Evolutionary conservation across 495 filamentous ascomycete species (phyloP).

Genomic region (Neurospora sp.): DNA sequence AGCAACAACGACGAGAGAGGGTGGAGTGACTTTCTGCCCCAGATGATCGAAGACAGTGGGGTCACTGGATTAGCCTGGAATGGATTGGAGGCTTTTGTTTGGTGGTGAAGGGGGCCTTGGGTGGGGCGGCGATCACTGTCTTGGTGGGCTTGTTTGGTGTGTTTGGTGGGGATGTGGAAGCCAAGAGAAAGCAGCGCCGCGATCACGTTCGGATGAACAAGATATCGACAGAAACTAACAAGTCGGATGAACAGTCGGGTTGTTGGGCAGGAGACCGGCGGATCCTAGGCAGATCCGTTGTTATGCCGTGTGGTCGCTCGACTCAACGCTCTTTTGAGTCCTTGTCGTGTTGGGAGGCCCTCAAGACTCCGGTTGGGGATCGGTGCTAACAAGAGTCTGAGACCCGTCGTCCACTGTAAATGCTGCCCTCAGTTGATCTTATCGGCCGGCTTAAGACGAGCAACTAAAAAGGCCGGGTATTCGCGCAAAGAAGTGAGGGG

Average conservation of each 20-base stretch:
- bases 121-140: neutral
- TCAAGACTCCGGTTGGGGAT: neutral
- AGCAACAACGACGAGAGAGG: neutral
- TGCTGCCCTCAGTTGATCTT: neutral
- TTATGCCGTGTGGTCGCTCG: neutral
- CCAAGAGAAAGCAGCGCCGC: neutral
- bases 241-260: neutral
- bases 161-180: neutral
- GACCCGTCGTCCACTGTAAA: neutral
- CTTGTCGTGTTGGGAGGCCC: neutral
- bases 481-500: neutral
- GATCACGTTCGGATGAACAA: neutral
- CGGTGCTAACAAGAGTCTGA: neutral
- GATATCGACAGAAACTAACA: neutral
- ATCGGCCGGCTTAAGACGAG: neutral
- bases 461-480: neutral
- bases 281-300: neutral
- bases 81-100: neutral
- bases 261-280: neutral
- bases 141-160: neutral
- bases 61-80: neutral
- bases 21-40: neutral
- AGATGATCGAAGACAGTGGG: neutral
- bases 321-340: neutral
- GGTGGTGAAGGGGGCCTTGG: neutral